phyloP scores from a whole-genome alignment of 2,329 filamentous ascomycete species.

The Hypoxylon sp. region DNA sequence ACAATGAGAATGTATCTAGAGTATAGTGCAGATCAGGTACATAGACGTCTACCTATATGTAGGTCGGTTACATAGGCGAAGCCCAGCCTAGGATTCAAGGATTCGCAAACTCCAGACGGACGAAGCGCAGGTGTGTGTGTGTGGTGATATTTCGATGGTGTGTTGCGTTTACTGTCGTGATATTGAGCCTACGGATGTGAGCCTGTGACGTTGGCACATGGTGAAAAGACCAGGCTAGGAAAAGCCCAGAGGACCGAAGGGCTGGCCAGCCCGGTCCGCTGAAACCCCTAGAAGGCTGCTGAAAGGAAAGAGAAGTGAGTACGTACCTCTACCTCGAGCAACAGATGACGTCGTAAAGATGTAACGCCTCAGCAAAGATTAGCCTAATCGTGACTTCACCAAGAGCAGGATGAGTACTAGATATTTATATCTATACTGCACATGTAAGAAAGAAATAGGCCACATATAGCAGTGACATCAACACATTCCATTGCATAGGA shows the following conservation, averaged over 20 bases:
- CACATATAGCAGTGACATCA: too few relatives aligned
- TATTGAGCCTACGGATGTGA: constrained; percentile 14
- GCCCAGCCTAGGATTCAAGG: too few relatives aligned
- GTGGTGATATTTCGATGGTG: constrained; percentile 22
- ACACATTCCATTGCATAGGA: too few relatives aligned
- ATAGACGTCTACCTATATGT: background rate
- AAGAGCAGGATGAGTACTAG: constrained; percentile 6
- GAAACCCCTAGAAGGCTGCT: background rate
- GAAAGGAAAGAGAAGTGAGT: background rate
- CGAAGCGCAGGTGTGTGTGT: background rate
- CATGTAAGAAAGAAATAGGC: too few relatives aligned
- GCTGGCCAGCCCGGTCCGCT: constrained; percentile 19
- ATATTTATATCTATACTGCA: constrained; percentile 24
- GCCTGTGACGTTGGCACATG: constrained; percentile 37
- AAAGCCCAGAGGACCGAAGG: background rate
- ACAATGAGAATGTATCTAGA: too few relatives aligned
- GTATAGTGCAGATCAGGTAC: background rate
- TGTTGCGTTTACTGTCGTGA: constrained; percentile 9
- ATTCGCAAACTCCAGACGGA: background rate
- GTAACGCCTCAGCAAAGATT: constrained; percentile 26
- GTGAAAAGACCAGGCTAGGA: constrained; percentile 30
- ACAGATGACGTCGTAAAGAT: constrained; percentile 22
- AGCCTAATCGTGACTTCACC: constrained; percentile 28
- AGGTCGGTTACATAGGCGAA: too few relatives aligned
- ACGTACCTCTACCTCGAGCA: constrained; percentile 20